Evolutionary conservation across 441 rosid genomes (phyloP).

Genomic region (Kokia cookei): DNA sequence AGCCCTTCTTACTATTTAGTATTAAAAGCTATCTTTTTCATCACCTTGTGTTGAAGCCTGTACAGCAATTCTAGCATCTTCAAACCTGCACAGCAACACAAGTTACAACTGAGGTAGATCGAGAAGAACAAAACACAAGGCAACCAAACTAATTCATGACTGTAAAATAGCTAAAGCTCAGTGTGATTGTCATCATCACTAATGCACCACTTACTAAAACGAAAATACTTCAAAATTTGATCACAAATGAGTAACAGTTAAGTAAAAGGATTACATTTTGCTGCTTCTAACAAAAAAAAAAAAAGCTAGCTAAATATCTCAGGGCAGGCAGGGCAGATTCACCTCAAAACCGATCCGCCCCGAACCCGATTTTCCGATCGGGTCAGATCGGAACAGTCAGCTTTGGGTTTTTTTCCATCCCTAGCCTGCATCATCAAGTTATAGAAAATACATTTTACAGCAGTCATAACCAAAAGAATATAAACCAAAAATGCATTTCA

Average conservation of each 20-base stretch:
- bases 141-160: background rate
- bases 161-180: background rate
- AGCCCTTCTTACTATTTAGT: no score
- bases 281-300: background rate
- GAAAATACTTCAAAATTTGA: background rate
- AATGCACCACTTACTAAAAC: background rate
- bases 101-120: background rate
- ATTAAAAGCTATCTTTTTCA: no score
- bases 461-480: background rate
- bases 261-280: background rate
- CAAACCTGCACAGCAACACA: slow-evolving; percentile 50
- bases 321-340: no score
- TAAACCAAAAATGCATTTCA: background rate
- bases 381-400: no score
- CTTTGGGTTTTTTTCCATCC: no score
- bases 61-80: slow-evolving; percentile 47
- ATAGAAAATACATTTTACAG: background rate
- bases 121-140: background rate
- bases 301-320: no score
- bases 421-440: background rate
- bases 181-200: background rate
- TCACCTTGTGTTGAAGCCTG: no score
- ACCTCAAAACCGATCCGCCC: no score
- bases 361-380: no score
- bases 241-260: background rate